Evolutionary conservation across 2,329 filamentous ascomycete species (phyloP).

Genomic region (Epichloe bromicola): DNA sequence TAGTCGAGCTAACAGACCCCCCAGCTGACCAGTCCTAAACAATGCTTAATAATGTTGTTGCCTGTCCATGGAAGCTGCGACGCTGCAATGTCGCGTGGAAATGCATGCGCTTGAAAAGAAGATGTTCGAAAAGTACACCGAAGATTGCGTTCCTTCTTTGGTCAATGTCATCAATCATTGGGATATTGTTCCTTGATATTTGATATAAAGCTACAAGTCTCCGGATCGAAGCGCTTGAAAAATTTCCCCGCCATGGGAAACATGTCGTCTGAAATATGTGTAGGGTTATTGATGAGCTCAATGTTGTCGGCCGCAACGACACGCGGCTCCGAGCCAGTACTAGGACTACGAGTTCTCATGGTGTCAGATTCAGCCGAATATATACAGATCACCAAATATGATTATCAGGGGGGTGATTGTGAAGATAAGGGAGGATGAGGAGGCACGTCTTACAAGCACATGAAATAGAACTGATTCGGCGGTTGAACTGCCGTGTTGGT

Average conservation of each 20-base stretch:
- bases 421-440: not conserved
- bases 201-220: slow-evolving; percentile 60
- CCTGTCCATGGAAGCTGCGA: not conserved
- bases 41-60: not conserved
- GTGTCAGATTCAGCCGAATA: not conserved
- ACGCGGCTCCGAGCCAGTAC: slow-evolving; percentile 20
- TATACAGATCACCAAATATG: not conserved
- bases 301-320: slow-evolving; percentile 61
- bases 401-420: not conserved
- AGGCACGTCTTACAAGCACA: slow-evolving; percentile 58
- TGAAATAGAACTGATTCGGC: slow-evolving; percentile 50
- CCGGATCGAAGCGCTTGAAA: slow-evolving; percentile 73
- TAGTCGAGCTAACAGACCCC: not conserved
- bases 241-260: slow-evolving; percentile 65
- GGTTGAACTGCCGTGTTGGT: slow-evolving; percentile 10
- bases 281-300: slow-evolving; percentile 37
- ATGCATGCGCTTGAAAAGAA: not conserved
- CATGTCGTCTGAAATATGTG: slow-evolving; percentile 40
- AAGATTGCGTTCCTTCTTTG: not conserved
- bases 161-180: slow-evolving; percentile 46
- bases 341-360: slow-evolving; percentile 14
- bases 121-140: not conserved
- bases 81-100: not conserved
- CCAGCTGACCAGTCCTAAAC: not conserved
- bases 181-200: slow-evolving; percentile 74